Conservation (phyloP, 345 rosid genomes). For the Erucastrum elatum region DNA sequence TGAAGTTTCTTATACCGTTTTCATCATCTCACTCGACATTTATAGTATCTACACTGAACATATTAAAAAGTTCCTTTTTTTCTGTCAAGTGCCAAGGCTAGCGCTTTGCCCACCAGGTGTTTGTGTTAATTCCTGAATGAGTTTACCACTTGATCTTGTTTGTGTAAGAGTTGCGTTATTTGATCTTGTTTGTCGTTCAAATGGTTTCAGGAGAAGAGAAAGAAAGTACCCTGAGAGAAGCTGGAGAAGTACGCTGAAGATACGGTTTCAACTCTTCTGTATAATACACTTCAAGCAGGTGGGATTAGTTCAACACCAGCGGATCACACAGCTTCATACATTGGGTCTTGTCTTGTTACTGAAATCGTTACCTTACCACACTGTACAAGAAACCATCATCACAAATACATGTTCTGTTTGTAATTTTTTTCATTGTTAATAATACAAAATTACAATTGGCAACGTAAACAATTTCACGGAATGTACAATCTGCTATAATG, state of each 20-base stretch:
- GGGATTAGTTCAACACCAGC: constrained; percentile 72
- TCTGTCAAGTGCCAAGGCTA: too few relatives aligned
- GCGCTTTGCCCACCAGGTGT: too few relatives aligned
- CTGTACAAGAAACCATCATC: constrained; percentile 66
- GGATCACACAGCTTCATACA: constrained; percentile 86
- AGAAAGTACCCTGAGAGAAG: constrained; percentile 17
- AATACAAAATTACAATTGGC: too few relatives aligned
- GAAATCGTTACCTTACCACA: constrained; percentile 71
- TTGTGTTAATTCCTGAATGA: too few relatives aligned
- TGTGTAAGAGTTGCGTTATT: not conserved
- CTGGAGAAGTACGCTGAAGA: constrained; percentile 88
- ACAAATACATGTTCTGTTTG: constrained; percentile 61
- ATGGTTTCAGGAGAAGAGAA: constrained; percentile 9
- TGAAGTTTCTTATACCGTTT: too few relatives aligned
- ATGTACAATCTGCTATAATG: too few relatives aligned
- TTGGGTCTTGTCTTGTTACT: constrained; percentile 72
- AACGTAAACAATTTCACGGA: constrained; percentile 47
- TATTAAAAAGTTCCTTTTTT: too few relatives aligned
- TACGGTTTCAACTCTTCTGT: constrained; percentile 70
- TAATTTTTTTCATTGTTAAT: not conserved
- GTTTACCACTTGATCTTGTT: not conserved
- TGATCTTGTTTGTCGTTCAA: constrained; percentile 10
- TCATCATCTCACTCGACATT: too few relatives aligned
- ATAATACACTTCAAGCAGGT: constrained; percentile 84
- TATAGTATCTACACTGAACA: too few relatives aligned